Base-by-base conservation (phyloP, 305 asterid genomes). In the Withania somnifera region DNA sequence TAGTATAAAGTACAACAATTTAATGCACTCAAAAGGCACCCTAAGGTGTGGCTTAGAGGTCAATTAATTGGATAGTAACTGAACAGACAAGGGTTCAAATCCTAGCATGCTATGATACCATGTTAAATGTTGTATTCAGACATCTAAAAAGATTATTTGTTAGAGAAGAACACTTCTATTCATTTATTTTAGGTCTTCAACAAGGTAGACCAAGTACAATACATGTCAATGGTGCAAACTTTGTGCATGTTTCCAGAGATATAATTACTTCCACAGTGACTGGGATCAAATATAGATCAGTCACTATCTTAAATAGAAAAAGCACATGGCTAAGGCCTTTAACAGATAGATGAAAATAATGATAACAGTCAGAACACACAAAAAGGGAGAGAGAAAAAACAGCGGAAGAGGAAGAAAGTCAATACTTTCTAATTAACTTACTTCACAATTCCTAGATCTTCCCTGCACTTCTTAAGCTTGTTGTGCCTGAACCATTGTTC, bases 391-490 rank as follows among this genome's bases (percentile, higher is more conserved):
- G 79, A 24, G n/a, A 8, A 47, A 4, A 30, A 7, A 24, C 40
- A 22, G 82, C 34, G 53, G 81, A 42, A 58, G 83, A 77, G 40
- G 34, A 26, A 69, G 26, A 78, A 7, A 47, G 81, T 50, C 50
- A 60, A 54, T 26, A 45, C 60, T 78, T 66, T 83, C 83, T 78
- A 77, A 84, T 84, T 83, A 79, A 90, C 97, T 89, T 91, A 93
- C 99, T 87, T 91, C 75, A 89, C 89, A 67, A 90, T 85, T 84
- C 98, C 97, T 77, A 94, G 89, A 86, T 93, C 97, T 83, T 89
- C 87, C 89, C 87, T 86, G 89, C 97, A 92, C 75, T 86, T 91
- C 90, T 89, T 88, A 83, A 97, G 84, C 85, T 91, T 94, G 82
- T 85, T 84, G 78, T 94, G 98, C 91, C 99, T 97, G 92, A 81